phyloP scores from a whole-genome alignment of 2,329 filamentous ascomycete species.

The Aspergillus spinulosporus region DNA sequence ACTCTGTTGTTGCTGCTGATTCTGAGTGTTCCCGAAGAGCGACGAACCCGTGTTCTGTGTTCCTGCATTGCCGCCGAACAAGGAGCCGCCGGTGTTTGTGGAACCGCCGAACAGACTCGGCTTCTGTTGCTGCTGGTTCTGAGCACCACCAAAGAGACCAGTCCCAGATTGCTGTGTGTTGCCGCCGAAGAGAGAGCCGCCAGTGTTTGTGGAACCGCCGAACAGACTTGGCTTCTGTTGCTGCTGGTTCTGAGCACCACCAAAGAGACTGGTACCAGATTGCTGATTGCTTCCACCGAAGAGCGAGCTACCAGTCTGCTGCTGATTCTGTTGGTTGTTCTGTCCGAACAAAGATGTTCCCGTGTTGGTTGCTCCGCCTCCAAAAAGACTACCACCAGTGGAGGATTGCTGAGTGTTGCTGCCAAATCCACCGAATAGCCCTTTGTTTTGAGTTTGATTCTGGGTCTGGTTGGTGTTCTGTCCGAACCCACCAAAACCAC shows the following conservation, averaged over 20 bases:
- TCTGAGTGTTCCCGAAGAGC: slow-evolving; percentile 56
- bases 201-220: slow-evolving; percentile 44
- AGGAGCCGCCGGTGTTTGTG: slow-evolving; percentile 44
- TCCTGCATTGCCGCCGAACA: slow-evolving; percentile 39
- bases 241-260: slow-evolving; percentile 49
- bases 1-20: slow-evolving; percentile 35
- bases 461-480: slow-evolving; percentile 35
- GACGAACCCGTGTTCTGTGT: slow-evolving; percentile 49
- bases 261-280: slow-evolving; percentile 46
- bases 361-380: slow-evolving; percentile 25
- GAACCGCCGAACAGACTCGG: slow-evolving; percentile 56
- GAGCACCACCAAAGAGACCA: slow-evolving; percentile 46
- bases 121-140: slow-evolving; percentile 56
- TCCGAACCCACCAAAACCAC: slow-evolving; percentile 48
- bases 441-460: slow-evolving; percentile 41
- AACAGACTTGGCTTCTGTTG: slow-evolving; percentile 60
- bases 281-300: slow-evolving; percentile 45
- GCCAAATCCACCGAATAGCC: slow-evolving; percentile 44
- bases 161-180: slow-evolving; percentile 35
- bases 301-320: slow-evolving; percentile 39
- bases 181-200: slow-evolving; percentile 46
- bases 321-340: slow-evolving; percentile 40
- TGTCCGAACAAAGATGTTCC: slow-evolving; percentile 40
- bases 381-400: slow-evolving; percentile 47
- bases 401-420: slow-evolving; percentile 46